Evolutionary conservation across 768 basidiomycete species (phyloP), one percentile per base, ranked within the genome.

Genomic region (Pisolithus albus): DNA sequence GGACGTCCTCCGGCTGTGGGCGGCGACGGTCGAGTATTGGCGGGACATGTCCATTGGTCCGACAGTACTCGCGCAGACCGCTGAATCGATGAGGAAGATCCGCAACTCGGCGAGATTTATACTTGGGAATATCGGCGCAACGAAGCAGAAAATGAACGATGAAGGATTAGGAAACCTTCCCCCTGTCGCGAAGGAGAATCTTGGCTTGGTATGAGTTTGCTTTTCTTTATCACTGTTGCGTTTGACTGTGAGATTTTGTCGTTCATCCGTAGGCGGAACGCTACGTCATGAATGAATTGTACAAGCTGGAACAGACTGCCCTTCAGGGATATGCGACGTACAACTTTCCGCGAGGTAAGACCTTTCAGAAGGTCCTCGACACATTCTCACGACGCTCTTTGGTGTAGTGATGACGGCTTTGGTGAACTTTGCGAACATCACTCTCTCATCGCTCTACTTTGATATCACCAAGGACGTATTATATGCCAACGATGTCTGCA

Each of bases 1-100:
- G 7, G 94, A 97, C 61, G 78, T 86, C 2, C 76, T 98, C 30
- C 80, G 95, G 7, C 72, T 95, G 7, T 99, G 95, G 95, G 88
- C 81, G 8, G 94, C 92, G 3, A 86, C 88, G 0, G 85, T 90
- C 21, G 92, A 96, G 58, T 95, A 90, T 61, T 84, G 88, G 68
- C 79, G 81, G 24, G 95, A 98, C 66, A 88, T 89, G 70, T 80
- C 87, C 6, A 84, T 97, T 47, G 89, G 95, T 0, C 81, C 83
- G 1, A 84, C 77, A 0, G 80, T 88, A 13, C 75, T 98, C 24
- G 71, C 81, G 0, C 87, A 92, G 61, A 78, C 84, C 1, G 78
- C 80, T 0, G 88, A 93, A 60, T 81, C 81, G 0, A 68, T 92
- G 62, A 75, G 91, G 47, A 95, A 90, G 69, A 80, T 94, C 47